Conservation (phyloP, 805 yeast genomes). For the Cyberlindnera americana region DNA sequence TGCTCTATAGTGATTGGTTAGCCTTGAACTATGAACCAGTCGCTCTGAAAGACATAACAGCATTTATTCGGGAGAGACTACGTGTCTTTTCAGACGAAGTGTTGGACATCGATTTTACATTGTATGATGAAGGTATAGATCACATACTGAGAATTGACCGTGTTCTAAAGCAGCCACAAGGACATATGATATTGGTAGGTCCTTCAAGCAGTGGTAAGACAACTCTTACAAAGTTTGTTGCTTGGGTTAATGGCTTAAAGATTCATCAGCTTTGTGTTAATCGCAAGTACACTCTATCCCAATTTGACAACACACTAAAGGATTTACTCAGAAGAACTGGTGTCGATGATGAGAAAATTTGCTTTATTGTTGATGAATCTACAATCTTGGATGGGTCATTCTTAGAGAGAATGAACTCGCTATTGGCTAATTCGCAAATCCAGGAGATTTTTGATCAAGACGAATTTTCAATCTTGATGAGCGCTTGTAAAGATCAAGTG, state of each 20-base stretch:
- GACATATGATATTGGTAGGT: conserved; percentile 85
- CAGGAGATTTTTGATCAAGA: conserved; percentile 87
- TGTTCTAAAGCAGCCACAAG: conserved; percentile 79
- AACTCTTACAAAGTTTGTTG: conserved; percentile 71
- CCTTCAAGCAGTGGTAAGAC: conserved; percentile 80
- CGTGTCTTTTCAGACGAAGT: conserved; percentile 78
- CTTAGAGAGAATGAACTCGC: conserved; percentile 85
- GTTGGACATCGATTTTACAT: conserved; percentile 51
- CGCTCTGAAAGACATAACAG: conserved; percentile 39
- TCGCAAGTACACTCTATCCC: conserved; percentile 47
- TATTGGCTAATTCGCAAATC: conserved; percentile 89
- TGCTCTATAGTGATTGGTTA: conserved; percentile 74
- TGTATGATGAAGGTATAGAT: conserved; percentile 69
- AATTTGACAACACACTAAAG: conserved; percentile 67
- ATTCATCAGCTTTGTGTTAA: conserved; percentile 56
- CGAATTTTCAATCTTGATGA: conserved; percentile 51
- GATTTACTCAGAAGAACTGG: conserved; percentile 48
- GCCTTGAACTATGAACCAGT: conserved; percentile 60
- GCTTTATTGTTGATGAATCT: conserved; percentile 80
- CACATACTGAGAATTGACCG: conserved; percentile 78
- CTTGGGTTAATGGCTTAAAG: conserved; percentile 84
- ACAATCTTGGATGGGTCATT: conserved; percentile 72
- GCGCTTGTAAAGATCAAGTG: conserved; percentile 52
- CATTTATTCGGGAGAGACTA: conserved; percentile 62
- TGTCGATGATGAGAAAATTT: conserved; percentile 54